Evolutionary conservation across 2,329 filamentous ascomycete genomes (phyloP).

Genomic region (Didymosphaeria variabile): DNA sequence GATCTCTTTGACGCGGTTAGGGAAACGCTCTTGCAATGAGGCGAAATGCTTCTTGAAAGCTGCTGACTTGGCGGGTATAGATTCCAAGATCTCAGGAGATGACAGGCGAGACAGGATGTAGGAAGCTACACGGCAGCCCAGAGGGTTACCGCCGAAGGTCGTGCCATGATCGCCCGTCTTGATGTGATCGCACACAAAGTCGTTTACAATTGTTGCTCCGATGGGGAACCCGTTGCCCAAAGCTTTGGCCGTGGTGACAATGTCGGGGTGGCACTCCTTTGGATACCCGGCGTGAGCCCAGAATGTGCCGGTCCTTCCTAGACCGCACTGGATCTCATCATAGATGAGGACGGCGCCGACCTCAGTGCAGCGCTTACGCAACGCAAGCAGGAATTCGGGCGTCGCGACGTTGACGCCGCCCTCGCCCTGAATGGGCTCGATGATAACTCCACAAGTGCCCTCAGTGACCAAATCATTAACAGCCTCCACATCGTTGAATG

Average conservation of each 20-base stretch:
- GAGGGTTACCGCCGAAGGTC: conserved; percentile 91
- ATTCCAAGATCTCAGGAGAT: conserved; percentile 72
- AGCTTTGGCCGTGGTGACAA: conserved; percentile 93
- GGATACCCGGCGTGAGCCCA: conserved; percentile 87
- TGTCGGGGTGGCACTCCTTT: conserved; percentile 85
- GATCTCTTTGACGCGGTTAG: conserved; percentile 78
- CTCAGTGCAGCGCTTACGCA: conserved; percentile 84
- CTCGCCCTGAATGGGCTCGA: conserved; percentile 98
- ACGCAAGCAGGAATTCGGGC: conserved; percentile 81
- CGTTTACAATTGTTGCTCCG: conserved; percentile 77
- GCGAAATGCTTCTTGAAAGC: conserved; percentile 68
- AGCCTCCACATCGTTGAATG: conserved; percentile 80
- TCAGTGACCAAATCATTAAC: conserved; percentile 80
- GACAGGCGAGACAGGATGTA: conserved; percentile 83
- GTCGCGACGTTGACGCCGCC: conserved; percentile 88
- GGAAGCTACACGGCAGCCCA: conserved; percentile 84
- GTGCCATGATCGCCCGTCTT: conserved; percentile 87
- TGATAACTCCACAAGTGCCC: conserved; percentile 89
- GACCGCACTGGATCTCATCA: conserved; percentile 96
- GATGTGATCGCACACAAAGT: conserved; percentile 73
- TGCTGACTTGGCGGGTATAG: conserved; percentile 73
- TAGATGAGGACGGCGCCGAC: conserved; percentile 91
- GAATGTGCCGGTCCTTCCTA: conserved; percentile 84
- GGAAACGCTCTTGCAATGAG: conserved; percentile 67
- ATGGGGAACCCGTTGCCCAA: conserved; percentile 97